Conservation (phyloP, 495 filamentous ascomycete species). For the Penicillium lividum region DNA sequence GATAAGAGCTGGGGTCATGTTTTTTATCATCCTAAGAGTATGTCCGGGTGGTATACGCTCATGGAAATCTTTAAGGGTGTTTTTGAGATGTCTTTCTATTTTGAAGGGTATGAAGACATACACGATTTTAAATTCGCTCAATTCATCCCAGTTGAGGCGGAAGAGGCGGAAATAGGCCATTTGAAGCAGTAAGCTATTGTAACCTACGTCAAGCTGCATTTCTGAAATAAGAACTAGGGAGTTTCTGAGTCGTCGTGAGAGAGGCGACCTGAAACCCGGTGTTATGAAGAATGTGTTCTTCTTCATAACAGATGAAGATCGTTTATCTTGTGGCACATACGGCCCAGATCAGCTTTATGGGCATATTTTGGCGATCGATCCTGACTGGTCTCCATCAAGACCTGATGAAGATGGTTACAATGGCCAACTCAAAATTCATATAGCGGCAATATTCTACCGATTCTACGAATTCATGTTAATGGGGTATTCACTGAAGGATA, state of each 20-base stretch:
- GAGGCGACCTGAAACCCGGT: background rate
- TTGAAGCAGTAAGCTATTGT: no score
- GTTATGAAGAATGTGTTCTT: background rate
- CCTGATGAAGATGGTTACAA: background rate
- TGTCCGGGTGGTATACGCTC: no score
- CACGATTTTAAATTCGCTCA: no score
- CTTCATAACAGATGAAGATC: background rate
- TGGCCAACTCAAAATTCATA: background rate
- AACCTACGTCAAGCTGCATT: no score
- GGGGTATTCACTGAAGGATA: background rate
- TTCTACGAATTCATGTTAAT: background rate
- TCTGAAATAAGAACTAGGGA: background rate
- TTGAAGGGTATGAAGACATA: no score
- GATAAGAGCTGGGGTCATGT: constrained; percentile 12
- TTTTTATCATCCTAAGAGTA: constrained; percentile 4
- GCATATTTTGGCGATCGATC: background rate
- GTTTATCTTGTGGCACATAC: background rate
- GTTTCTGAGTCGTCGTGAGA: background rate
- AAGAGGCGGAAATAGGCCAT: no score
- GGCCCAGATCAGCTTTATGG: background rate
- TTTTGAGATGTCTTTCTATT: no score
- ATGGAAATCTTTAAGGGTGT: no score
- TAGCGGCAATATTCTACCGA: background rate
- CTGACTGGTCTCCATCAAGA: background rate
- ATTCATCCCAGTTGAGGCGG: no score